Evolutionary conservation across 371 early-diverging fungal genomes (phyloP), one percentile per base, ranked within the genome.

Genomic region (Lichtheimia corymbifera): DNA sequence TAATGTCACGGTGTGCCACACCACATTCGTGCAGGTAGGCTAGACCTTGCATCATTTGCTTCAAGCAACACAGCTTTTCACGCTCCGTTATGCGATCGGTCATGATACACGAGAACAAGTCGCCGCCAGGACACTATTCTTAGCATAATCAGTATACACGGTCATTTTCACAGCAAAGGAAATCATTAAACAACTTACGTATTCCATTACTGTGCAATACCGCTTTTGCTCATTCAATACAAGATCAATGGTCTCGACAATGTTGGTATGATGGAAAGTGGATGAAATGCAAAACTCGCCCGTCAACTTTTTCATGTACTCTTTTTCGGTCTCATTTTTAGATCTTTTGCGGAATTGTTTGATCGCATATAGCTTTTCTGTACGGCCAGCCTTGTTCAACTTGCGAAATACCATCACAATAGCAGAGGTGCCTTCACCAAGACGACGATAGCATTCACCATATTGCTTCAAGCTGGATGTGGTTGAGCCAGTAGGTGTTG

Each of bases 141-240:
- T 47, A 35, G 35, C 35, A 35, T 35, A 35, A 35, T 35, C 2
- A 35, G 35, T 35, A 35, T 35, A 35, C 11, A 35, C 35, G 35
- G 35, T 6, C 11, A 35, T 35, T 35, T 35, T 9, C 35, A 35
- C 35, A 35, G 35, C 35, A 35, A 35, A 35, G 35, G 35, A 35
- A 35, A 35, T 45, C 52, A 28, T 22, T 14, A 11, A 15, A 41
- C 9, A 50, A 74, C 79, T 60, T 81, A 84, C 84, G 63, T 80
- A 80, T 78, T 93, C 95, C 98, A 98, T 98, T 13, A 98, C 96
- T 59, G 92, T 93, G 78, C 97, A 97, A 92, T 97, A 97, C 60
- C 90, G 83, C 41, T 85, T 84, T 61, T 91, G 89, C 61, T 91
- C 88, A 72, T 97, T 96, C 77, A 94, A 90, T 14, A 97, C 91